These are phyloP conservation scores for Laguncularia racemosa DNA, from an alignment of 345 rosid genomes.

Conservation along the genomic window DNA sequence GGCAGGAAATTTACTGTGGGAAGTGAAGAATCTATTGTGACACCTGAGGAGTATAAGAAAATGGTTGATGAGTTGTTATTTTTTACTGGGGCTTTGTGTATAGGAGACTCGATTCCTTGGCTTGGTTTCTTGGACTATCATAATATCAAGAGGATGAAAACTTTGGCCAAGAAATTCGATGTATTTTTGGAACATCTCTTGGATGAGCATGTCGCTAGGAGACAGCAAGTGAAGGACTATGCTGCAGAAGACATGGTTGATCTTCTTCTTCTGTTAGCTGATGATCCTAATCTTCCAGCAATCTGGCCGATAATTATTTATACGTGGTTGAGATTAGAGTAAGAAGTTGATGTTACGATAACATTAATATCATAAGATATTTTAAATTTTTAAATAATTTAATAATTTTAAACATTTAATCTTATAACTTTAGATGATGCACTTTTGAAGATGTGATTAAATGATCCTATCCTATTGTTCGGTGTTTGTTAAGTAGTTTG, in stretches of 20 bases:
- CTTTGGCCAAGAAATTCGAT: constrained; percentile 44
- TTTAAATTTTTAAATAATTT: no score
- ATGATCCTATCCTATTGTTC: no score
- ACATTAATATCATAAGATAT: no score
- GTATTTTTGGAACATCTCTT: constrained; percentile 49
- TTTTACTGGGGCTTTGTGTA: constrained; percentile 45
- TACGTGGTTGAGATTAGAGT: no score
- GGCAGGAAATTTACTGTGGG: constrained; percentile 49
- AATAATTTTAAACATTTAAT: no score
- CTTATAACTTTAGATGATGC: no score
- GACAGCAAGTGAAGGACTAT: constrained; percentile 23
- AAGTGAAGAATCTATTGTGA: constrained; percentile 20
- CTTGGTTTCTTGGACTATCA: constrained; percentile 47
- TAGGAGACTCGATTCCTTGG: constrained; percentile 71
- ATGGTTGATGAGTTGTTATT: constrained; percentile 59
- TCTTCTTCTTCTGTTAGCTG: constrained; percentile 51
- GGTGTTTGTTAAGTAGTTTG: no score
- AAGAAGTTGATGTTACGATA: no score
- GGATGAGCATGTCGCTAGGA: constrained; percentile 41
- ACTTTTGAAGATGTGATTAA: no score
- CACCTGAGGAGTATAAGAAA: constrained; percentile 48
- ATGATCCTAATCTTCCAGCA: constrained; percentile 44
- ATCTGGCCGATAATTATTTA: no score
- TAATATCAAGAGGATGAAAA: constrained; percentile 60
- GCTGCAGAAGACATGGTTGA: constrained; percentile 63